Percentiles rank a stretch among this genome's conserved stretches.
Conservation (phyloP, 1,284 basidiomycete species). For the Thelephora terrestris region DNA sequence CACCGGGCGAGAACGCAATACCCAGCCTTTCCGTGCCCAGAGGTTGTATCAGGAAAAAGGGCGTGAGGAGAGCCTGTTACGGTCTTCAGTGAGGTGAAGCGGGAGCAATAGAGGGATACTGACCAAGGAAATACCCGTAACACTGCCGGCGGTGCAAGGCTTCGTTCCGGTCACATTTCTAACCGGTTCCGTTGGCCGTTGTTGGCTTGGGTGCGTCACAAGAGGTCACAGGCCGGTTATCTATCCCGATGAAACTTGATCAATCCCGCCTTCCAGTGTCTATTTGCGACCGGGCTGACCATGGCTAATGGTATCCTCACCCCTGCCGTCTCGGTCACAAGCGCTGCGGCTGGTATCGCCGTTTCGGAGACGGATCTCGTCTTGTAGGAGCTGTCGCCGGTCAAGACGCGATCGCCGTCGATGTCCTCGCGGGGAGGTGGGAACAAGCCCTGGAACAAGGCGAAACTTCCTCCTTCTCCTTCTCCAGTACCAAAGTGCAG, state of each 20-base stretch:
- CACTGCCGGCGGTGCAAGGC: no score
- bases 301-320: constrained; percentile 55
- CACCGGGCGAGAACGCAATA: constrained; percentile 44
- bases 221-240: no score
- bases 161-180: no score
- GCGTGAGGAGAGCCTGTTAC: constrained; percentile 42
- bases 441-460: constrained; percentile 50
- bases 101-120: no score
- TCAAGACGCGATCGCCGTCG: constrained; percentile 45
- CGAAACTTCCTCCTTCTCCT: constrained; percentile 60
- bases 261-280: constrained; percentile 11
- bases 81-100: no score
- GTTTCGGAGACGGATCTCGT: constrained; percentile 32
- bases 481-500: constrained; percentile 49
- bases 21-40: constrained; percentile 45
- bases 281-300: constrained; percentile 43
- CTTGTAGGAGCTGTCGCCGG: constrained; percentile 30
- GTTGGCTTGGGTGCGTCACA: no score
- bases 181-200: no score
- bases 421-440: constrained; percentile 35
- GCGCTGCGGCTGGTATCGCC: constrained; percentile 57
- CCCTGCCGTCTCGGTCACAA: constrained; percentile 61
- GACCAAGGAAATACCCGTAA: no score
- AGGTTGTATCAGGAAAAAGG: constrained; percentile 46
- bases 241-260: no score